A percentile compares a stretch with the other conserved stretches of the same genome.
Evolutionary conservation across 345 rosid genomes (phyloP).

Genomic region (Hypericum androsaemum): DNA sequence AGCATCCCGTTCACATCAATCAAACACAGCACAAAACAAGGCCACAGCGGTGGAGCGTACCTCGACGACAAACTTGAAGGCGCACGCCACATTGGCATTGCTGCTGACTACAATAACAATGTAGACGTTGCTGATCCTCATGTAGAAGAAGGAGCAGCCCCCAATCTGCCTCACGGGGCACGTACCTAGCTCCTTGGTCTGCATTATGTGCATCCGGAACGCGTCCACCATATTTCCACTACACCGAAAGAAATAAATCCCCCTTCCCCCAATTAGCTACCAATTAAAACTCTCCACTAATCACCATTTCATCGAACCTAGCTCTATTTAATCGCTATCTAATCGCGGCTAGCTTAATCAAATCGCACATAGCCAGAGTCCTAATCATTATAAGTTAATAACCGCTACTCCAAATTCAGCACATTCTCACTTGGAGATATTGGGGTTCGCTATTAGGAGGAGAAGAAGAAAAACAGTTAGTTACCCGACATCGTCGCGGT

Average conservation of each 20-base stretch:
- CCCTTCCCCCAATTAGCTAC: no score
- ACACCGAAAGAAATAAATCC: background rate
- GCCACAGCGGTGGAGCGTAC: slow-evolving; percentile 19
- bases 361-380: no score
- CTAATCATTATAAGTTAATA: no score
- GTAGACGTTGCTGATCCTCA: slow-evolving; percentile 98
- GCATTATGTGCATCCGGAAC: slow-evolving; percentile 97
- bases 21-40: slow-evolving; percentile 3
- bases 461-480: background rate
- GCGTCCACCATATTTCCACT: slow-evolving; percentile 99
- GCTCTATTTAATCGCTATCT: no score
- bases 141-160: slow-evolving; percentile 90
- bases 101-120: slow-evolving; percentile 97
- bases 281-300: no score
- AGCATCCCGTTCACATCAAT: background rate
- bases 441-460: background rate
- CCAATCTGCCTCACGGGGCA: slow-evolving; percentile 98
- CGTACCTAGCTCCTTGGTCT: slow-evolving; percentile 91
- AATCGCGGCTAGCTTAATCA: no score
- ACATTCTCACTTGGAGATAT: background rate
- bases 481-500: slow-evolving; percentile 97
- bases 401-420: background rate
- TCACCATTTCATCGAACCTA: background rate
- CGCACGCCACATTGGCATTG: slow-evolving; percentile 98
- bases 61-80: slow-evolving; percentile 98